Evolutionary conservation across 371 early-diverging fungal species (phyloP).

Genomic region (Rhizopus stolonifer): DNA sequence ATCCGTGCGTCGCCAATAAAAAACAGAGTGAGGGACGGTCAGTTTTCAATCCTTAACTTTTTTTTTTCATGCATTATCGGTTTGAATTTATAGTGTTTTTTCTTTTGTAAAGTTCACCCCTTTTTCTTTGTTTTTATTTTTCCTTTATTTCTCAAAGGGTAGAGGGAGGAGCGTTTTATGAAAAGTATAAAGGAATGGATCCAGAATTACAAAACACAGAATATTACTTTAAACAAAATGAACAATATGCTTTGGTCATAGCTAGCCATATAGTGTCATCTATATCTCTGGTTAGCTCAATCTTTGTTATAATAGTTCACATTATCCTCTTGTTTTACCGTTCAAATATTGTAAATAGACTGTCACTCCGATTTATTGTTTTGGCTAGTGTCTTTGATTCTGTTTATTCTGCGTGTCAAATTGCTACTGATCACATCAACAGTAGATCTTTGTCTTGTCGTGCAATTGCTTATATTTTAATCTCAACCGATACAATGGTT

Average conservation of each 20-base stretch:
- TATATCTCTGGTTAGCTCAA: conserved; percentile 18
- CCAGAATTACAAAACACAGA: background rate
- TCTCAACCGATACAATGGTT: conserved; percentile 30
- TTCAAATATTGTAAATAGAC: conserved; percentile 26
- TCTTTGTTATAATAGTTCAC: conserved; percentile 19
- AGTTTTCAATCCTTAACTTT: background rate
- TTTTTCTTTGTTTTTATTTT: conserved; percentile 1
- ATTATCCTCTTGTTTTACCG: conserved; percentile 22
- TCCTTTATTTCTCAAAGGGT: background rate
- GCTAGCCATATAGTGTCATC: conserved; percentile 10
- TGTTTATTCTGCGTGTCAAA: conserved; percentile 19
- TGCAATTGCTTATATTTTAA: conserved; percentile 16
- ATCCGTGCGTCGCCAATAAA: background rate
- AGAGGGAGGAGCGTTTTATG: too few species aligned
- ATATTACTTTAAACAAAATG: background rate
- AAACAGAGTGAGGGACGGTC: background rate
- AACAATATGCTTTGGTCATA: conserved; percentile 8
- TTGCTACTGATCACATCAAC: conserved; percentile 9
- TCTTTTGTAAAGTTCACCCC: too few species aligned
- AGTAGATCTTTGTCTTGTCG: conserved; percentile 14
- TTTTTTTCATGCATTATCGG: background rate
- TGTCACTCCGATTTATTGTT: conserved; percentile 39
- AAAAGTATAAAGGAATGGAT: background rate
- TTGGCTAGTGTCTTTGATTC: conserved; percentile 22
- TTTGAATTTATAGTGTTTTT: background rate